Percentiles rank a stretch among this genome's conserved stretches.
These are phyloP conservation scores for Leishmania aethiopica DNA, from an alignment of 208 protist species.

Conservation along the genomic window DNA sequence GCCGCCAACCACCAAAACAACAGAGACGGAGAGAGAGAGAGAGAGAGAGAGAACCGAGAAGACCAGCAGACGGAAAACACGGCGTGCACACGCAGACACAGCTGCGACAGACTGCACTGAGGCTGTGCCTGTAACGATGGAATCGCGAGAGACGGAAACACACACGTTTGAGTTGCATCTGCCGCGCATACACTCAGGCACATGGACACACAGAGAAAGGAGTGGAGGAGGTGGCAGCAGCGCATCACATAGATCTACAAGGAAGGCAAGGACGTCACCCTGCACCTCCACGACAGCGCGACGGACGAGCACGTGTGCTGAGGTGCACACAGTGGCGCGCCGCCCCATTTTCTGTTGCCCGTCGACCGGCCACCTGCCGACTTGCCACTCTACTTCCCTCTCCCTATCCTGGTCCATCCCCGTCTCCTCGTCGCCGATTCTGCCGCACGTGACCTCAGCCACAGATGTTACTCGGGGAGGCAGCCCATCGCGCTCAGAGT, in stretches of 20 bases:
- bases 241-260: neutral
- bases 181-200: neutral
- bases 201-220: neutral
- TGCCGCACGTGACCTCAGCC: neutral
- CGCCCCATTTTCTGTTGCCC: neutral
- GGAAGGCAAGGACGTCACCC: too few species aligned
- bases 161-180: neutral
- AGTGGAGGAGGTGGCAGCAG: neutral
- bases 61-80: neutral
- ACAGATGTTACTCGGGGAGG: slow-evolving; percentile 9
- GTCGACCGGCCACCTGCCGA: neutral
- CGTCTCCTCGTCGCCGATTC: neutral
- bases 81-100: neutral
- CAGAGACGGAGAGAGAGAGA: neutral
- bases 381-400: neutral
- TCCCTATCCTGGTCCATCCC: neutral
- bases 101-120: neutral
- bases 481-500: slow-evolving; percentile 16
- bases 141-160: neutral
- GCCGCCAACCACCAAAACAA: neutral
- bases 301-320: slow-evolving; percentile 2
- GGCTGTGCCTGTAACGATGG: neutral
- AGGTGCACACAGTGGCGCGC: neutral
- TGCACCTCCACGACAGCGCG: neutral
- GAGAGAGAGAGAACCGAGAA: neutral